Percentiles rank a stretch among this genome's conserved stretches.
These are phyloP conservation scores for Leptographium galeiforme DNA, from an alignment of 2,329 filamentous ascomycete species.

Conservation along the genomic window DNA sequence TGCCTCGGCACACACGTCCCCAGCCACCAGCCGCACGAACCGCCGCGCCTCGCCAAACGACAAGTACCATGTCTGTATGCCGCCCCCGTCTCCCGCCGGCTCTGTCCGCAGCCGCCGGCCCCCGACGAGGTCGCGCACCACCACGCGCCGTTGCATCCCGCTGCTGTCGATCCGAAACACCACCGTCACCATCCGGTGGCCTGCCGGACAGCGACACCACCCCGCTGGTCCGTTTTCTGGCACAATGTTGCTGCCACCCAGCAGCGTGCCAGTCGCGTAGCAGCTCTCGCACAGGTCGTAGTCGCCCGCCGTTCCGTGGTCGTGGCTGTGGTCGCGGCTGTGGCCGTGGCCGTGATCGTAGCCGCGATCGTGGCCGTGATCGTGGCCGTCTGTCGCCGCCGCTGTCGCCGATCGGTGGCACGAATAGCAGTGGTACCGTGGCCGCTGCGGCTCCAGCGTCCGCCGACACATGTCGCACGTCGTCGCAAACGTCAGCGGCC, in stretches of 20 bases:
- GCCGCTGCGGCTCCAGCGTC: slow-evolving; percentile 54
- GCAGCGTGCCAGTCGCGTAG: slow-evolving; percentile 47
- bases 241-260: slow-evolving; percentile 50
- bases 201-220: slow-evolving; percentile 69
- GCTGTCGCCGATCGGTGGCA: slow-evolving; percentile 42
- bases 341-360: no score
- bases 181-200: slow-evolving; percentile 74
- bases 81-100: slow-evolving; percentile 20
- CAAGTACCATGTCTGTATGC: slow-evolving; percentile 9
- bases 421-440: slow-evolving; percentile 66
- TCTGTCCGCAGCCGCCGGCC: slow-evolving; percentile 56
- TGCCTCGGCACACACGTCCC: slow-evolving; percentile 33
- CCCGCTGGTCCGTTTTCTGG: slow-evolving; percentile 64
- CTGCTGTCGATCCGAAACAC: slow-evolving; percentile 49
- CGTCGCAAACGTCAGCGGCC: slow-evolving; percentile 57
- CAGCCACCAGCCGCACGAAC: slow-evolving; percentile 33
- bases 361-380: no score
- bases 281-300: slow-evolving; percentile 76
- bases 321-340: no score
- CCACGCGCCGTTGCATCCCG: slow-evolving; percentile 49
- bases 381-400: background rate
- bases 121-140: slow-evolving; percentile 64
- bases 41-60: slow-evolving; percentile 22
- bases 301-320: slow-evolving; percentile 46
- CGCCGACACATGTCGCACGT: slow-evolving; percentile 68